phyloP scores from a whole-genome alignment of 495 filamentous ascomycete genomes.

The Articulospora tetracladia region DNA sequence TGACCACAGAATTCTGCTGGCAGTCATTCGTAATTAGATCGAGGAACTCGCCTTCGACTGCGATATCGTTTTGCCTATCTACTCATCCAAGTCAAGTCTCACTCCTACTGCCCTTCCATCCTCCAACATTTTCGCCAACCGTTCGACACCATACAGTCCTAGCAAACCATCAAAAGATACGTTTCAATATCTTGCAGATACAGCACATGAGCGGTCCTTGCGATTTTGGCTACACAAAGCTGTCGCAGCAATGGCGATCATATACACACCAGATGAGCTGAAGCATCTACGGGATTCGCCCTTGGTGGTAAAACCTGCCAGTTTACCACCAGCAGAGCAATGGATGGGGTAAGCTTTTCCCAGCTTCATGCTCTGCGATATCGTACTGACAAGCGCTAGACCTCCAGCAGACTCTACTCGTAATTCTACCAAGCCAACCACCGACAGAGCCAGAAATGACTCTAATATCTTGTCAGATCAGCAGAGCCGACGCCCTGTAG shows the following conservation, averaged over 20 bases:
- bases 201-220: background rate
- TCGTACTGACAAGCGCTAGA: constrained; percentile 22
- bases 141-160: background rate
- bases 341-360: constrained; percentile 88
- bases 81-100: background rate
- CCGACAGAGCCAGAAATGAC: constrained; percentile 34
- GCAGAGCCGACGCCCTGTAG: constrained; percentile 53
- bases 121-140: background rate
- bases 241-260: constrained; percentile 39
- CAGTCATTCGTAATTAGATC: background rate
- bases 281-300: constrained; percentile 75
- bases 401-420: constrained; percentile 24
- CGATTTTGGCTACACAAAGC: background rate
- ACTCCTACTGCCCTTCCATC: background rate
- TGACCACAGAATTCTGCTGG: background rate
- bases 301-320: constrained; percentile 74
- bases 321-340: constrained; percentile 85
- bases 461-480: constrained; percentile 40
- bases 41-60: background rate
- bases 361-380: background rate
- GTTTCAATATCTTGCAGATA: background rate
- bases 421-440: constrained; percentile 29
- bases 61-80: background rate
- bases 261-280: constrained; percentile 80
- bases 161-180: background rate